phyloP scores from a whole-genome alignment of 2,329 filamentous ascomycete genomes.

The Xylariaceae sp. region DNA sequence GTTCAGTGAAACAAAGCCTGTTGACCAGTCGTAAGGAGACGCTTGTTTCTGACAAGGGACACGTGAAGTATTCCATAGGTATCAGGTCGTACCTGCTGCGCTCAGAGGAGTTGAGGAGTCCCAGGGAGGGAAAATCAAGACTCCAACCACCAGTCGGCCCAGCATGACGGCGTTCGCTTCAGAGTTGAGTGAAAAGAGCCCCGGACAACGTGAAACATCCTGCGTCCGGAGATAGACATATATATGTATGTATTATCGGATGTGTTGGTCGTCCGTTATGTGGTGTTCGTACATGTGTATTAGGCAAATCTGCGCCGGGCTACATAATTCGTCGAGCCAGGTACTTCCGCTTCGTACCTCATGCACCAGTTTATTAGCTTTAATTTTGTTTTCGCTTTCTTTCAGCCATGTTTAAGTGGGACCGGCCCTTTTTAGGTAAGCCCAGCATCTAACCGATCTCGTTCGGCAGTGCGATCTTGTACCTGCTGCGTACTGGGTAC shows the following conservation, averaged over 20 bases:
- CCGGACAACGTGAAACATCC: not conserved
- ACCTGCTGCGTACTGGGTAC: not conserved
- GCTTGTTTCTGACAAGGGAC: constrained; percentile 13
- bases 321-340: not conserved
- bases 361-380: not conserved
- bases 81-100: too few species aligned
- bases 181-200: not conserved
- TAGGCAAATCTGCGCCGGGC: too few species aligned
- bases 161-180: not conserved
- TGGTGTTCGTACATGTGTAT: not conserved
- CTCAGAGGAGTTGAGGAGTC: not conserved
- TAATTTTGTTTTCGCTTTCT: not conserved
- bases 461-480: not conserved
- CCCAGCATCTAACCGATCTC: not conserved
- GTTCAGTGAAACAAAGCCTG: not conserved
- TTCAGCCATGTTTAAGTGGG: not conserved
- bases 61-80: not conserved
- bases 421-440: not conserved
- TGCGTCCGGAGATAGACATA: too few species aligned
- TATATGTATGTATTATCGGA: too few species aligned
- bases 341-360: not conserved
- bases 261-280: not conserved
- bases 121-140: not conserved
- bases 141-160: constrained; percentile 12
- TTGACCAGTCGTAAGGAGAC: constrained; percentile 13